These are phyloP conservation scores for Colletotrichum paranaense DNA, from an alignment of 2,329 filamentous ascomycete genomes.

Conservation along the genomic window DNA sequence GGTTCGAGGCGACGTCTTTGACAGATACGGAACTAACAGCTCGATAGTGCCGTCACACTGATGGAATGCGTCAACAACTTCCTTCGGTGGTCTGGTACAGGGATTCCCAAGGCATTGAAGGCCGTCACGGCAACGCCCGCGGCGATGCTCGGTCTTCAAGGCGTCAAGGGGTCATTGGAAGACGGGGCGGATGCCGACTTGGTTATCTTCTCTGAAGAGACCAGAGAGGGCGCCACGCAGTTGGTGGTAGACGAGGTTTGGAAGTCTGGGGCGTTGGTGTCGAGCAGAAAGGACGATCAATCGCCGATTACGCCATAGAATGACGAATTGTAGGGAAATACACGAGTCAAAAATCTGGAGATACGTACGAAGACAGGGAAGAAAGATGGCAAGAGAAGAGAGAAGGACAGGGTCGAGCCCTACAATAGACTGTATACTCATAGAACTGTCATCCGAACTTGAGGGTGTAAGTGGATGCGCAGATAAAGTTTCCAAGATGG, in stretches of 20 bases:
- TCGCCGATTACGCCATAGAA: constrained; percentile 22
- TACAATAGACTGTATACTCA: constrained; percentile 8
- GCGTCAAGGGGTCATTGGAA: constrained; percentile 73
- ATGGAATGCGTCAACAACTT: constrained; percentile 88
- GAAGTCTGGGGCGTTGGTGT: constrained; percentile 77
- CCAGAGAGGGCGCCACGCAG: constrained; percentile 55
- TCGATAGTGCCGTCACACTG: constrained; percentile 72
- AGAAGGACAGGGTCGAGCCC: background rate
- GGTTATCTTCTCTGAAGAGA: constrained; percentile 72
- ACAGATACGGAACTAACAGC: constrained; percentile 14
- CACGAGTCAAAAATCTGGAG: background rate
- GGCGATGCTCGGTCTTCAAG: constrained; percentile 76
- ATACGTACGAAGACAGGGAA: background rate
- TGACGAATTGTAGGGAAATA: too few species aligned
- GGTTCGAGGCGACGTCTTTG: constrained; percentile 35
- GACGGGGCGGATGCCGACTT: constrained; percentile 76
- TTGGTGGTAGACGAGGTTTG: constrained; percentile 80
- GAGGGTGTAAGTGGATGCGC: constrained; percentile 1
- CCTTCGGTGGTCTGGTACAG: constrained; percentile 76
- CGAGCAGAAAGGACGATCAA: constrained; percentile 37
- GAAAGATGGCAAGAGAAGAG: background rate
- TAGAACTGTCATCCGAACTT: constrained; percentile 14
- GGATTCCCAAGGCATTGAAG: constrained; percentile 74
- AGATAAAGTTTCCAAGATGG: background rate
- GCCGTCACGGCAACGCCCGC: constrained; percentile 83